Evolutionary conservation across 148 eudicot genomes (phyloP).

Genomic region (Suaeda aralocaspica): DNA sequence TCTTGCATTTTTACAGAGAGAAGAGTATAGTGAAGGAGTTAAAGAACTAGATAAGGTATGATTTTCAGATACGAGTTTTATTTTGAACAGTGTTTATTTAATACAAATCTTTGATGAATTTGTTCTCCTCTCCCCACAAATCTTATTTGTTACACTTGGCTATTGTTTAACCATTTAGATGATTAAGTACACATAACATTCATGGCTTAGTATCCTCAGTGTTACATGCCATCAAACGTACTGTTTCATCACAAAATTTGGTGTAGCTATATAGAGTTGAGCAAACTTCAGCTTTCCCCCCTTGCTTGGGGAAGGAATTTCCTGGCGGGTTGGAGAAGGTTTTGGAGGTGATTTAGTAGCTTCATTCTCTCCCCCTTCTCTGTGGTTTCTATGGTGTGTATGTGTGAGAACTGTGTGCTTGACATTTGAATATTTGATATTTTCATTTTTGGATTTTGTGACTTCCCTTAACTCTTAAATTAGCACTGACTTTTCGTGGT

Average conservation of each 20-base stretch:
- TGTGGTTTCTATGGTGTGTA: too few species aligned
- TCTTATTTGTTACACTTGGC: neutral
- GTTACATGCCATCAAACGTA: too few species aligned
- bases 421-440: too few species aligned
- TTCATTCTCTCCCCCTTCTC: too few species aligned
- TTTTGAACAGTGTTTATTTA: neutral
- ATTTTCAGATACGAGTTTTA: neutral
- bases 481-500: neutral
- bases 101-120: neutral
- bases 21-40: constrained; percentile 55
- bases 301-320: too few species aligned
- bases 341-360: too few species aligned
- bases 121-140: neutral
- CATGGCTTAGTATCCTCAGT: too few species aligned
- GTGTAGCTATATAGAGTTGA: too few species aligned
- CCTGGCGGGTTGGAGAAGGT: too few species aligned
- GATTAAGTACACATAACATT: too few species aligned
- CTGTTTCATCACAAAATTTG: neutral
- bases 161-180: neutral
- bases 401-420: too few species aligned
- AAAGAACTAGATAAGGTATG: constrained; percentile 70
- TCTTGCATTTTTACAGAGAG: constrained; percentile 61
- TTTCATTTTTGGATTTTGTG: neutral
- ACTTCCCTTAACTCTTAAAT: neutral
- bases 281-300: too few species aligned